A percentile compares a stretch with the other conserved stretches of the same genome.
Evolutionary conservation across 2,329 filamentous ascomycete genomes (phyloP).

Genomic region (Didymella arachidicola): DNA sequence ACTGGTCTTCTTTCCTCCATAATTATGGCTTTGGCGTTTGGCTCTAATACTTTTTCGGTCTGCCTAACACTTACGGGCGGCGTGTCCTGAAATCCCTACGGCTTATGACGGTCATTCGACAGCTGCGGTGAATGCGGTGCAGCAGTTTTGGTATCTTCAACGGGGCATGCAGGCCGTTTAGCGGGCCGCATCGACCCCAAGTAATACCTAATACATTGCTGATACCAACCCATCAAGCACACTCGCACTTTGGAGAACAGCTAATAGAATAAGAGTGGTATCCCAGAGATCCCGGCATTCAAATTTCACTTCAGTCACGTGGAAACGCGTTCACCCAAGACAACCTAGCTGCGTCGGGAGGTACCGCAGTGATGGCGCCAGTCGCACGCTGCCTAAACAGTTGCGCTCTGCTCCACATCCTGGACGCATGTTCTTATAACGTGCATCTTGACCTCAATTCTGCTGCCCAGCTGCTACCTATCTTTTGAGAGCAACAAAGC

Average conservation of each 20-base stretch:
- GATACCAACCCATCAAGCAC: background rate
- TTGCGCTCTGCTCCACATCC: background rate
- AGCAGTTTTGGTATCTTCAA: background rate
- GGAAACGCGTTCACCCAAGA: conserved; percentile 1
- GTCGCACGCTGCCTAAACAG: background rate
- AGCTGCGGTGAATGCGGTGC: background rate
- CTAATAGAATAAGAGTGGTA: background rate
- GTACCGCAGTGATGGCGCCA: background rate
- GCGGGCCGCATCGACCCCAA: background rate
- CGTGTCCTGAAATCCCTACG: background rate
- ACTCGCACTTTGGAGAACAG: background rate
- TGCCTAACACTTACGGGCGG: background rate
- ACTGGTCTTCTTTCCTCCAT: background rate
- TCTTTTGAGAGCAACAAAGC: background rate
- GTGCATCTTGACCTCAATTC: background rate
- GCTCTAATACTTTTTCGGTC: background rate
- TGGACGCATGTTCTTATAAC: background rate
- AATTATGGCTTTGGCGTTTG: background rate
- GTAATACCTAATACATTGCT: conserved; percentile 1
- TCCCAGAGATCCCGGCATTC: background rate
- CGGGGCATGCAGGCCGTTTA: background rate
- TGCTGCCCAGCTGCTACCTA: background rate
- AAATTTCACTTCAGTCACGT: background rate
- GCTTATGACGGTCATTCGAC: background rate
- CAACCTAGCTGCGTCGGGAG: background rate